A percentile compares a stretch with the other conserved stretches of the same genome.
Evolutionary conservation across 2,329 filamentous ascomycete genomes (phyloP).

Genomic region (Shiraia sp.): DNA sequence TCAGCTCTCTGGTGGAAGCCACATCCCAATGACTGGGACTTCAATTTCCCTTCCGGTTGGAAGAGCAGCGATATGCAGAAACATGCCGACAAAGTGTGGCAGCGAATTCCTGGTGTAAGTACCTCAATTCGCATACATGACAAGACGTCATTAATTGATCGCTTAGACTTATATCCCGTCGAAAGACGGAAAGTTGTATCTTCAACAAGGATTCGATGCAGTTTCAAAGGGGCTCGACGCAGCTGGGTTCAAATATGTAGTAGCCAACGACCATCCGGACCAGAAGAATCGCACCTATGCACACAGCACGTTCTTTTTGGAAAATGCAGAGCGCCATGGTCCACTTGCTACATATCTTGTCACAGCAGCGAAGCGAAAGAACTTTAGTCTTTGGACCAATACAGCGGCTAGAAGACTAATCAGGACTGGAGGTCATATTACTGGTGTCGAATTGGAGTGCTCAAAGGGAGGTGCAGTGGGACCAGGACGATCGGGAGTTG

Average conservation of each 20-base stretch:
- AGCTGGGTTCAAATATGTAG: constrained; percentile 64
- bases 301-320: constrained; percentile 67
- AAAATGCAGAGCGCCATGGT: constrained; percentile 66
- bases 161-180: constrained; percentile 64
- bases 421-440: constrained; percentile 63
- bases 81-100: constrained; percentile 64
- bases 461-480: constrained; percentile 45
- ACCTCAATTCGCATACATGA: neutral
- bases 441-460: constrained; percentile 65
- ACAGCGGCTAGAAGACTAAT: constrained; percentile 66
- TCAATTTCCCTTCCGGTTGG: constrained; percentile 72
- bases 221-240: constrained; percentile 61
- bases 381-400: constrained; percentile 68
- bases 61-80: constrained; percentile 62
- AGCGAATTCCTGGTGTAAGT: constrained; percentile 58
- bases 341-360: constrained; percentile 71
- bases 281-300: constrained; percentile 64
- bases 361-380: constrained; percentile 58
- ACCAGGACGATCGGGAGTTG: constrained; percentile 56
- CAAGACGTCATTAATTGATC: neutral
- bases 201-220: constrained; percentile 65
- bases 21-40: constrained; percentile 67
- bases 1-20: constrained; percentile 69
- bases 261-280: constrained; percentile 61
- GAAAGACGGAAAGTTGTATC: constrained; percentile 65